Percentiles rank a stretch among this genome's conserved stretches.
Evolutionary conservation across 768 basidiomycete genomes (phyloP).

Genomic region (Stropharia rugosoannulata): DNA sequence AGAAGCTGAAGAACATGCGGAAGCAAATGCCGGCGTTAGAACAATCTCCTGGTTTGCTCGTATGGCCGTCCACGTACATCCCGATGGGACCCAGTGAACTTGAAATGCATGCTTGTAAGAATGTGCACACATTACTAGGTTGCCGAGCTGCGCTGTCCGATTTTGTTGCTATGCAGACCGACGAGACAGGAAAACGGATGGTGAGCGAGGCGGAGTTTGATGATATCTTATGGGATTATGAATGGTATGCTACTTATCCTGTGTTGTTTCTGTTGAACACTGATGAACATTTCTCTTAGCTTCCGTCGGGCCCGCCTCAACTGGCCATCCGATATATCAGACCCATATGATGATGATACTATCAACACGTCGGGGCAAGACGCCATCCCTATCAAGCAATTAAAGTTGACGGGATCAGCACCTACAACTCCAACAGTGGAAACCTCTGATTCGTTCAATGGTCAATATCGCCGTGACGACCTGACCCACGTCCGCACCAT

Average conservation of each 20-base stretch:
- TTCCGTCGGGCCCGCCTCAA: conserved; percentile 69
- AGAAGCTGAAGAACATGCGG: neutral
- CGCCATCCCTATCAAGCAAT: neutral
- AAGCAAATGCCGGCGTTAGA: conserved; percentile 21
- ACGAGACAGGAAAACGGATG: conserved; percentile 34
- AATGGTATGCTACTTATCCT: conserved; percentile 40
- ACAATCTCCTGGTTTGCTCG: conserved; percentile 64
- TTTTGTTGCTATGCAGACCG: conserved; percentile 38
- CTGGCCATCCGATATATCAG: conserved; percentile 51
- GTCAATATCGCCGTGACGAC: conserved; percentile 28
- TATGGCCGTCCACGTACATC: conserved; percentile 60
- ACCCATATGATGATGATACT: conserved; percentile 20
- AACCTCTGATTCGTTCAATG: conserved; percentile 20
- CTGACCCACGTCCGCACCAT: conserved; percentile 52
- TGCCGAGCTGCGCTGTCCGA: conserved; percentile 58
- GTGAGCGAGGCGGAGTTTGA: conserved; percentile 36
- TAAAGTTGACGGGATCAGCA: neutral
- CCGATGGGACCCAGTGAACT: conserved; percentile 57
- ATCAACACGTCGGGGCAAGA: neutral
- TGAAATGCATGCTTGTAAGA: conserved; percentile 75
- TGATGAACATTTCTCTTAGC: conserved; percentile 31
- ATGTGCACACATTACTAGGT: conserved; percentile 62
- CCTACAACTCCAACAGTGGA: conserved; percentile 5
- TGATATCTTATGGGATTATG: conserved; percentile 54
- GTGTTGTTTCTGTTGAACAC: conserved; percentile 1